Percentiles rank a stretch among this genome's conserved stretches.
Conservation (phyloP, 805 yeast species). For the Sugiyamaella valdiviana region DNA sequence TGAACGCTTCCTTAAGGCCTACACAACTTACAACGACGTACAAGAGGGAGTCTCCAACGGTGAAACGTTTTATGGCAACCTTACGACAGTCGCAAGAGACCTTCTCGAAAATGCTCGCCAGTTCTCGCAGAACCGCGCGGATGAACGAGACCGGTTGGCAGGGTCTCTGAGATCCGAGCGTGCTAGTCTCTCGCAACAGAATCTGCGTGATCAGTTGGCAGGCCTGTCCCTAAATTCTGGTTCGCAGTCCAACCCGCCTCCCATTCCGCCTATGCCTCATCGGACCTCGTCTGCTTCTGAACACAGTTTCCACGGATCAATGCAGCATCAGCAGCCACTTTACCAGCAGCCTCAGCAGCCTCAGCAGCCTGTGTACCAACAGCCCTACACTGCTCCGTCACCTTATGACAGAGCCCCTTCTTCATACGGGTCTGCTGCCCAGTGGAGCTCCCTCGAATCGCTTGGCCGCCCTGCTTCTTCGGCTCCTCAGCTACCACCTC, state of each 20-base stretch:
- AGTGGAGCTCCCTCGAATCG: background rate
- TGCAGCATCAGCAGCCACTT: constrained; percentile 1
- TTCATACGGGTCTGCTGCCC: background rate
- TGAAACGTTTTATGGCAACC: constrained; percentile 51
- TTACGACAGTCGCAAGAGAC: constrained; percentile 21
- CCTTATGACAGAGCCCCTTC: too few species aligned
- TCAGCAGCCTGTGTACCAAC: too few species aligned
- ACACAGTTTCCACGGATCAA: background rate
- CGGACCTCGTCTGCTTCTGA: background rate
- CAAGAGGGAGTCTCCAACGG: constrained; percentile 58
- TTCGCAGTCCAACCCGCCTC: background rate
- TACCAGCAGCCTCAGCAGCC: background rate
- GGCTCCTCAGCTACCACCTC: constrained; percentile 6
- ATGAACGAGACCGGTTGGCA: constrained; percentile 13
- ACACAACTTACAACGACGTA: constrained; percentile 53
- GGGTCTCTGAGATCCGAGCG: background rate
- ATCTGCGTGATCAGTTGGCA: constrained; percentile 14
- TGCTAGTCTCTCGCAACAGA: constrained; percentile 11
- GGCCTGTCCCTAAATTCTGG: constrained; percentile 5
- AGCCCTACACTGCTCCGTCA: too few species aligned
- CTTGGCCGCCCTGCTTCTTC: too few species aligned
- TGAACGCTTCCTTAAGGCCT: constrained; percentile 43
- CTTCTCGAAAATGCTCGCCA: constrained; percentile 17
- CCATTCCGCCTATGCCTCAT: background rate
- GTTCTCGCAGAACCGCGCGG: constrained; percentile 17